phyloP scores from a whole-genome alignment of 179 eudicot species.

The Drosera spatulata region DNA sequence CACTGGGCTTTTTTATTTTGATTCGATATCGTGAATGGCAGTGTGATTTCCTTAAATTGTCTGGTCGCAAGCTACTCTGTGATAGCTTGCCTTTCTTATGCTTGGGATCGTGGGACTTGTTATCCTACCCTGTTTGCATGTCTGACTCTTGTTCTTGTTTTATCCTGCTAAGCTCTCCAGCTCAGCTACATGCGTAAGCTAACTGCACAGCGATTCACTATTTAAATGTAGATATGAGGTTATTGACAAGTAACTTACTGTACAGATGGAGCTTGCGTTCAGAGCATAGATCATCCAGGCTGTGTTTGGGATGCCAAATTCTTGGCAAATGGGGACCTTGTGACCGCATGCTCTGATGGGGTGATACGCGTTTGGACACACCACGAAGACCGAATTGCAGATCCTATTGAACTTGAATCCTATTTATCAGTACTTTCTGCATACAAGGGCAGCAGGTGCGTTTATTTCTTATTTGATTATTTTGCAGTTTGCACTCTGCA shows the following conservation, averaged over 20 bases:
- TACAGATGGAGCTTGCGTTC: slow-evolving; percentile 84
- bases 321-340: slow-evolving; percentile 88
- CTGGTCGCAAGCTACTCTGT: no score
- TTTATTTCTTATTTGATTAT: no score
- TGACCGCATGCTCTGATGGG: slow-evolving; percentile 95
- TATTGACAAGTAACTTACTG: slow-evolving; percentile 9
- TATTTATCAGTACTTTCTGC: slow-evolving; percentile 54
- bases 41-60: no score
- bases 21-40: no score
- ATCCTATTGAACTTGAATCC: slow-evolving; percentile 44
- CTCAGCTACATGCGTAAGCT: no score
- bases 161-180: no score
- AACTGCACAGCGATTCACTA: not conserved
- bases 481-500: no score
- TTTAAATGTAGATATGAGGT: not conserved
- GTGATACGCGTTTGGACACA: slow-evolving; percentile 85
- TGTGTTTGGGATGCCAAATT: slow-evolving; percentile 98
- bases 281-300: slow-evolving; percentile 97
- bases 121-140: no score
- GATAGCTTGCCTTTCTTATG: no score
- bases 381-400: slow-evolving; percentile 55
- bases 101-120: no score
- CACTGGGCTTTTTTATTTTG: no score
- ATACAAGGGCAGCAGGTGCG: slow-evolving; percentile 80
- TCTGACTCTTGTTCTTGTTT: no score